Base-by-base conservation (phyloP, 2,329 filamentous ascomycete species). In the Pseudogymnoascus sp. region DNA sequence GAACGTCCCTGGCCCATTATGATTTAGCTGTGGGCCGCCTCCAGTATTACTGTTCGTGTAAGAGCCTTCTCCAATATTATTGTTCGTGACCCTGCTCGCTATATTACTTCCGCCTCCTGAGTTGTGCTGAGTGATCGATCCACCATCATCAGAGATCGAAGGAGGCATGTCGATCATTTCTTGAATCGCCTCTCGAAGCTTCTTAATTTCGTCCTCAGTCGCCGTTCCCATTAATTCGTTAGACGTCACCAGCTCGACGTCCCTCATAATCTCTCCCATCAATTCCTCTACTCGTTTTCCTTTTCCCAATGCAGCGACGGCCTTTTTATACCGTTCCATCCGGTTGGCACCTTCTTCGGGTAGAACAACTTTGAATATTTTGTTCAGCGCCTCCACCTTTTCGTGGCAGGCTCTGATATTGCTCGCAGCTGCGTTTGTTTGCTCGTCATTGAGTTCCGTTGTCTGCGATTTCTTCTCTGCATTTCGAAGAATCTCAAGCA, bases 181-280 rank as follows among this genome's bases (percentile, higher is more conserved):
- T 15, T 29, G 42, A 9, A 48, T 48, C 42, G 42, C 42, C 42
- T 48, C 13, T 29, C 10, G 5, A 48, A 48, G 42, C 25, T 31
- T 10, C 6, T 31, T 3, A 10, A 48, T 48, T 15, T 48, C 1
- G 5, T 7, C 2, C 25, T 2, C 2, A 15, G 42, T 48, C 7
- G 42, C 25, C 1, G 42, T 48, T 10, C 25, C 42, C 25, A 48
- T 31, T 15, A 48, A 29, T 31, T 25, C 4, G 63, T 62, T 25
- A 73, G 60, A 39, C 4, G 63, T 62, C 29, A 73, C 61, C 10
- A 73, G 64, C 38, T 71, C 65, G 8, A 72, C 12, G 38, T 72
- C 67, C 7, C 64, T 58, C 39, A 71, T 62, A n/a, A 72, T 71
- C 17, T 67, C 68, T 39, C 66, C 61, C 66, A 71, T 70, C 59